phyloP scores from a whole-genome alignment of 352 stramenopile species.

The Phytophthora aleatoria region DNA sequence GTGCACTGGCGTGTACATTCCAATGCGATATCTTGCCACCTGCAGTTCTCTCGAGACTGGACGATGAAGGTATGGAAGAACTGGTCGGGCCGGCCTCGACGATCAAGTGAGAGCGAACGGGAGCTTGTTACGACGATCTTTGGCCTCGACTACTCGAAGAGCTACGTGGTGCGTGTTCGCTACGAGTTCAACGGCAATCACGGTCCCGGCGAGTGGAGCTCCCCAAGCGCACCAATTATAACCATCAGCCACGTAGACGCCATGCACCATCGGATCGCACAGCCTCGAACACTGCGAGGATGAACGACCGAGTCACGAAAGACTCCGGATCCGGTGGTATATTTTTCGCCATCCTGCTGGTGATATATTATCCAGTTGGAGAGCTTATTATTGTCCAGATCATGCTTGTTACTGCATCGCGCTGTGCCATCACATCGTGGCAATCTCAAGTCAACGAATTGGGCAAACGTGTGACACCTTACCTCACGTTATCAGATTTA shows the following conservation, averaged over 20 bases:
- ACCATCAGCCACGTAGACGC: conserved; percentile 47
- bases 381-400: conserved; percentile 8
- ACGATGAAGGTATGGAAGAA: conserved; percentile 84
- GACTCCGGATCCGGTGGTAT: not conserved
- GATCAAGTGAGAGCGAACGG: conserved; percentile 50
- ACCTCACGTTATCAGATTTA: conserved; percentile 11
- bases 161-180: conserved; percentile 73
- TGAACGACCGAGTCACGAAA: conserved; percentile 4
- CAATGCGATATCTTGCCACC: conserved; percentile 58
- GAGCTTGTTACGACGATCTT: conserved; percentile 71
- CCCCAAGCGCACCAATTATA: conserved; percentile 46
- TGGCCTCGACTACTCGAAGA: conserved; percentile 75
- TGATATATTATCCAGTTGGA: conserved; percentile 3
- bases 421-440: not conserved
- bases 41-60: conserved; percentile 77
- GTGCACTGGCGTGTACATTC: conserved; percentile 62
- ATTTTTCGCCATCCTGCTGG: not conserved
- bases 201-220: conserved; percentile 64
- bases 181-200: conserved; percentile 64
- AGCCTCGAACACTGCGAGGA: conserved; percentile 22
- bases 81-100: conserved; percentile 57
- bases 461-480: conserved; percentile 15
- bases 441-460: not conserved
- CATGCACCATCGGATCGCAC: conserved; percentile 28
- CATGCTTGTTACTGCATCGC: conserved; percentile 2